Percentiles rank a stretch among this genome's conserved stretches.
phyloP scores from a whole-genome alignment of 2,329 filamentous ascomycete species.

The Xylariomycetidae sp. region DNA sequence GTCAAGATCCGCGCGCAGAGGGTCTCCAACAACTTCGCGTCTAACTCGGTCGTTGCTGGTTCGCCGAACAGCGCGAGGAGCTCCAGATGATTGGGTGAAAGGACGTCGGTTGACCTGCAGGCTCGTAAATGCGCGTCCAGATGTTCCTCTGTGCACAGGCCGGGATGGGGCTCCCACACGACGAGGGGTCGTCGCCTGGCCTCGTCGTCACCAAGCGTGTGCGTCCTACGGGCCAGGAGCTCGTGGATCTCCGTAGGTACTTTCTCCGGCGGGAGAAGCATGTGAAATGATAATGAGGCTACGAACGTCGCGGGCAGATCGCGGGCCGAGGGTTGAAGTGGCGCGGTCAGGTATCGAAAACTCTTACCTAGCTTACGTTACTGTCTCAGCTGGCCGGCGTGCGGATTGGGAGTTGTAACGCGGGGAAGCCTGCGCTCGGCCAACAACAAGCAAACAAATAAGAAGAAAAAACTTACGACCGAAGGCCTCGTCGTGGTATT shows the following conservation, averaged over 20 bases:
- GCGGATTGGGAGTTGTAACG: no score
- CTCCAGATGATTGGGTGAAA: slow-evolving; percentile 35
- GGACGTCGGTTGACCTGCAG: slow-evolving; percentile 25
- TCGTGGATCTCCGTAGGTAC: slow-evolving; percentile 14
- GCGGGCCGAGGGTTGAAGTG: slow-evolving; percentile 11
- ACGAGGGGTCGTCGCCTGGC: no score
- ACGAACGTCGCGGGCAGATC: slow-evolving; percentile 10
- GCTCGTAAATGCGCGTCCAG: slow-evolving; percentile 21
- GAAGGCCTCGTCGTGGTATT: slow-evolving; percentile 21
- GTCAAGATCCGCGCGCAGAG: slow-evolving; percentile 11
- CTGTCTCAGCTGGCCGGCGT: no score
- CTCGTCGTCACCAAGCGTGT: no score
- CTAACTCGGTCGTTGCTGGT: slow-evolving; percentile 14
- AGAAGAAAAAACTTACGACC: slow-evolving; percentile 25
- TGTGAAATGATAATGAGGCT: slow-evolving; percentile 17
- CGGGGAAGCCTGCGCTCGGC: no score
- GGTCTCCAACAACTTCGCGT: slow-evolving; percentile 15
- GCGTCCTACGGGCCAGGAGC: no score
- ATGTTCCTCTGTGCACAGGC: slow-evolving; percentile 15
- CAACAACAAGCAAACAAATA: no score
- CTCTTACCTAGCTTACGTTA: slow-evolving; percentile 13
- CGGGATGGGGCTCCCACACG: slow-evolving; percentile 11
- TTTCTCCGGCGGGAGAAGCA: slow-evolving; percentile 15
- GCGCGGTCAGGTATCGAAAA: slow-evolving; percentile 14
- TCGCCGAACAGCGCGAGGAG: slow-evolving; percentile 19